A percentile compares a stretch with the other conserved stretches of the same genome.
Evolutionary conservation across 306 rosid genomes (phyloP).

Genomic region (Lithocarpus polystachyus): DNA sequence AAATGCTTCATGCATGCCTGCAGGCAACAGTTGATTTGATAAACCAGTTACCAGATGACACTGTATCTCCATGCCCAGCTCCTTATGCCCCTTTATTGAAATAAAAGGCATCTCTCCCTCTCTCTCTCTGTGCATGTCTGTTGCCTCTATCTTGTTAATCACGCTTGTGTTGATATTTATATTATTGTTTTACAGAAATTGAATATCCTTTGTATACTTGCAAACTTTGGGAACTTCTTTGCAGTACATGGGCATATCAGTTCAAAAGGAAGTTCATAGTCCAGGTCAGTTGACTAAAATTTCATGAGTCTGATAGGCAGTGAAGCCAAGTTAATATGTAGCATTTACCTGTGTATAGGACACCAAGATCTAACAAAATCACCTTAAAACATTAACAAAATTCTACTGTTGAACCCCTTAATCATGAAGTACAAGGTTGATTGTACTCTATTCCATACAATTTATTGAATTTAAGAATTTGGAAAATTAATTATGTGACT

Average conservation of each 20-base stretch:
- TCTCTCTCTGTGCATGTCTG: background rate
- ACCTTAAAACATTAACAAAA: too few species aligned
- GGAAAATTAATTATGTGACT: background rate
- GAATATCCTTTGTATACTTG: background rate
- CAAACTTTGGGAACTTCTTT: background rate
- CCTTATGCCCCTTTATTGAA: constrained; percentile 76
- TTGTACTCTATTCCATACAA: background rate
- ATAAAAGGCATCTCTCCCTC: constrained; percentile 43
- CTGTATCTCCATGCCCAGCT: constrained; percentile 84
- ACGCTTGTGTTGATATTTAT: constrained; percentile 2
- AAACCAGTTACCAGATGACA: constrained; percentile 70
- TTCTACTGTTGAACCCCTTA: too few species aligned
- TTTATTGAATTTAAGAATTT: background rate
- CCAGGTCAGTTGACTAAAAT: constrained; percentile 31
- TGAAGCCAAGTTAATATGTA: background rate
- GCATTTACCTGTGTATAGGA: background rate
- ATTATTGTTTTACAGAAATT: constrained; percentile 16
- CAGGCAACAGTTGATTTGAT: constrained; percentile 57
- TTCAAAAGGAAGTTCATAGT: constrained; percentile 18
- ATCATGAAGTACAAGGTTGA: too few species aligned
- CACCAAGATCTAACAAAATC: background rate
- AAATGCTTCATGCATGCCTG: constrained; percentile 87
- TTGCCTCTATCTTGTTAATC: background rate
- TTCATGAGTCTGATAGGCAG: constrained; percentile 1
- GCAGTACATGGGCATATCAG: constrained; percentile 23